Evolutionary conservation across 192 early-diverging fungal species (phyloP).

Genomic region (Spizellomyces punctatus): DNA sequence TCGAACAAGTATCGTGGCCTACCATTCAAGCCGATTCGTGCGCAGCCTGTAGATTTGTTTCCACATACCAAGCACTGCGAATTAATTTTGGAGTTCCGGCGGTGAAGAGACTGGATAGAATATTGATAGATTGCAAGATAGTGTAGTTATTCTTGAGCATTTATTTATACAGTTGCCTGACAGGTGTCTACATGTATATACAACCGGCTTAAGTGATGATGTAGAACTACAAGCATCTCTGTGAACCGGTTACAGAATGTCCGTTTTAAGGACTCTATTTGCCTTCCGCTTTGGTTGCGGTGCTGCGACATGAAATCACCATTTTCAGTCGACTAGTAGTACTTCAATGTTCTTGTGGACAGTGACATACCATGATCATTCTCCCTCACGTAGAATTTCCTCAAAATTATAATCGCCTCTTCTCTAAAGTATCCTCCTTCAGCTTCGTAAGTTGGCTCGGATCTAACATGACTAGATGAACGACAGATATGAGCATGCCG

Average conservation of each 20-base stretch:
- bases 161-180: no score
- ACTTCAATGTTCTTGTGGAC: background rate
- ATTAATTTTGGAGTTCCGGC: constrained; percentile 67
- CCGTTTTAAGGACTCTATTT: constrained; percentile 79
- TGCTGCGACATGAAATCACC: constrained; percentile 47
- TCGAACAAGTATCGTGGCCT: constrained; percentile 60
- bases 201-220: no score
- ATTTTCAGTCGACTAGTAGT: background rate
- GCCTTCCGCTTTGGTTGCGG: constrained; percentile 89
- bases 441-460: constrained; percentile 56
- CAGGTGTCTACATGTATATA: no score
- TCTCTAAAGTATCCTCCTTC: constrained; percentile 73
- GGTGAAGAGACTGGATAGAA: constrained; percentile 11
- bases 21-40: constrained; percentile 64
- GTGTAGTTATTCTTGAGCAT: no score
- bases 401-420: constrained; percentile 83
- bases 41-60: constrained; percentile 73
- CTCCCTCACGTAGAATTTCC: constrained; percentile 92
- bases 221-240: no score
- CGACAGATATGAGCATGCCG: background rate
- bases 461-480: background rate
- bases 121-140: no score
- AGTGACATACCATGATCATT: constrained; percentile 74
- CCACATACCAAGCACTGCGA: constrained; percentile 73
- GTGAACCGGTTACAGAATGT: background rate